phyloP scores from a whole-genome alignment of 2,329 filamentous ascomycete genomes.

The Ceratocystis harringtonii region DNA sequence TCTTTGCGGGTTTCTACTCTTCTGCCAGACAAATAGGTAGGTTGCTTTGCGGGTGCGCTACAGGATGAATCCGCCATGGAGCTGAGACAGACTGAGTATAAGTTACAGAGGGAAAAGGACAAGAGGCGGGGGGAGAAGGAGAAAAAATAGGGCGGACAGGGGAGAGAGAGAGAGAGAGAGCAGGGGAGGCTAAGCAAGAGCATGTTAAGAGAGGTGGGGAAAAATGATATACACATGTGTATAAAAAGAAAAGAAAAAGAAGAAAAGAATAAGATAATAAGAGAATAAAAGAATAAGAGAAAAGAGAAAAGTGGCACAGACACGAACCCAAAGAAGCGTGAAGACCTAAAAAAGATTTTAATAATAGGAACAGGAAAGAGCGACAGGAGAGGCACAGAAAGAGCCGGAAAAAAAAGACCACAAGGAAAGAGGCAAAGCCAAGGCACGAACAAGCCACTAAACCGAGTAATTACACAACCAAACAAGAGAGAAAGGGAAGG shows the following conservation, averaged over 20 bases:
- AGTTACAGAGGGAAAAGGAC: neutral
- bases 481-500: neutral
- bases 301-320: neutral
- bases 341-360: neutral
- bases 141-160: neutral
- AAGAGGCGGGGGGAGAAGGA: neutral
- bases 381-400: conserved; percentile 3
- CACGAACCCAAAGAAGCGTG: neutral
- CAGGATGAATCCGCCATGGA: neutral
- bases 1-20: too few relatives aligned
- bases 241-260: neutral
- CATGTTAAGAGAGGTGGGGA: neutral
- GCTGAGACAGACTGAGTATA: neutral
- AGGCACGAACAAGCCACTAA: neutral
- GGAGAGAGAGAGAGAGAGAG: too few relatives aligned
- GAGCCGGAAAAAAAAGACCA: neutral
- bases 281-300: neutral
- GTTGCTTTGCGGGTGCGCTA: neutral
- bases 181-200: neutral
- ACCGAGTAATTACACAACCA: neutral
- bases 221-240: neutral
- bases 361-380: neutral
- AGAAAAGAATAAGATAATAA: neutral
- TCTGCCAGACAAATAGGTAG: neutral
- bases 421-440: neutral